These are phyloP conservation scores for Catharanthus roseus DNA, from an alignment of 257 asterid species.

Conservation along the genomic window DNA sequence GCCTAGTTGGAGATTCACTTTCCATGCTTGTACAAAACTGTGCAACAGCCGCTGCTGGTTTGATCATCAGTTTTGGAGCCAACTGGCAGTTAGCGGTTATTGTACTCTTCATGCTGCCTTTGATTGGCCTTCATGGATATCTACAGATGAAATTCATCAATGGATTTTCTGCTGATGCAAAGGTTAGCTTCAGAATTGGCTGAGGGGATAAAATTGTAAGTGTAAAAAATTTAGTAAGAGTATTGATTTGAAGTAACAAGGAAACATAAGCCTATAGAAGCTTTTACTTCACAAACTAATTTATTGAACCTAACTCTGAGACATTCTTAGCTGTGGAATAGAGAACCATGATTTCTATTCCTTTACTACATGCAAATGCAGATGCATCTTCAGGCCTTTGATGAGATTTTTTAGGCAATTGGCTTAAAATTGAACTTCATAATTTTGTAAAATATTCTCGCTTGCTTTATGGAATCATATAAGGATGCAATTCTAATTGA, in stretches of 20 bases:
- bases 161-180: conserved; percentile 49
- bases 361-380: neutral
- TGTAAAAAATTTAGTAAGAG: neutral
- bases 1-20: conserved; percentile 55
- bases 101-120: conserved; percentile 42
- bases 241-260: neutral
- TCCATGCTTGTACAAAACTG: conserved; percentile 46
- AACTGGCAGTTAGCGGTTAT: conserved; percentile 53
- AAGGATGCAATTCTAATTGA: neutral
- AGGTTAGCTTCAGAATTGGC: conserved; percentile 36
- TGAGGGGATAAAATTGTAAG: neutral
- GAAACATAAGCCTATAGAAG: neutral
- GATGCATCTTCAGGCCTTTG: neutral
- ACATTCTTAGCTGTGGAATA: too few relatives aligned
- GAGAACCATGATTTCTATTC: too few relatives aligned
- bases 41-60: conserved; percentile 45
- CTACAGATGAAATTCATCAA: conserved; percentile 41
- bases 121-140: conserved; percentile 60
- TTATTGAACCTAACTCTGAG: too few relatives aligned
- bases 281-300: too few relatives aligned
- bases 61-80: conserved; percentile 44
- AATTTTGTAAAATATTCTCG: neutral
- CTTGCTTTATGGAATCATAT: too few relatives aligned
- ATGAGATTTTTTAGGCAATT: neutral
- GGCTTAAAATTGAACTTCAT: neutral